These are phyloP conservation scores for Mixia osmundae DNA, from an alignment of 1,284 basidiomycete species.

Conservation along the genomic window DNA sequence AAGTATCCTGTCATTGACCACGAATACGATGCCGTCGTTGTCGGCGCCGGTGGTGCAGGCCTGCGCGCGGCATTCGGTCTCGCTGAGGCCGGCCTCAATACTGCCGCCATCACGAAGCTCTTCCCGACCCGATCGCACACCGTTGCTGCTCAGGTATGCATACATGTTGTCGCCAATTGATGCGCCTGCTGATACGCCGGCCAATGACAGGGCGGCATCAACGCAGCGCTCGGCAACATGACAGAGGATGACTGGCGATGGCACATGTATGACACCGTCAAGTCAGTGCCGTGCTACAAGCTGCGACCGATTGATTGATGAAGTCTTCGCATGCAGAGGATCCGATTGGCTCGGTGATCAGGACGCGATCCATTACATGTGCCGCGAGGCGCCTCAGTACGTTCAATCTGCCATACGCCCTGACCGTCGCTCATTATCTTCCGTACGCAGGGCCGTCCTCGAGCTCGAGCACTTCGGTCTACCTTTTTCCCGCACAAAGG, in stretches of 20 bases:
- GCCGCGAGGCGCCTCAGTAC: constrained; percentile 73
- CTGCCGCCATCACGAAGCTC: constrained; percentile 40
- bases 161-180: too few relatives aligned
- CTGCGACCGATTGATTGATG: neutral
- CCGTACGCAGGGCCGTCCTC: constrained; percentile 6
- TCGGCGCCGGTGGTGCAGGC: constrained; percentile 94
- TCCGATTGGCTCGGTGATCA: constrained; percentile 99
- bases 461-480: constrained; percentile 98
- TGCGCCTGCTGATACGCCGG: neutral
- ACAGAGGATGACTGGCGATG: constrained; percentile 98
- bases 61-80: constrained; percentile 95
- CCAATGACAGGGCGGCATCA: constrained; percentile 62
- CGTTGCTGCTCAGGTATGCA: constrained; percentile 72
- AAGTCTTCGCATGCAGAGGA: constrained; percentile 26
- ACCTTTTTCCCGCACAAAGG: constrained; percentile 94
- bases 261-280: constrained; percentile 58
- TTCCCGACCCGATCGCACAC: constrained; percentile 99
- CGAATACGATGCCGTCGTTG: constrained; percentile 80
- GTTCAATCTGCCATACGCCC: constrained; percentile 10
- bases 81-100: constrained; percentile 94
- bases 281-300: neutral
- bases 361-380: constrained; percentile 99
- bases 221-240: constrained; percentile 98
- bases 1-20: constrained; percentile 95
- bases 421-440: neutral